Conservation (phyloP, 345 rosid genomes). For the Reutealis trisperma region DNA sequence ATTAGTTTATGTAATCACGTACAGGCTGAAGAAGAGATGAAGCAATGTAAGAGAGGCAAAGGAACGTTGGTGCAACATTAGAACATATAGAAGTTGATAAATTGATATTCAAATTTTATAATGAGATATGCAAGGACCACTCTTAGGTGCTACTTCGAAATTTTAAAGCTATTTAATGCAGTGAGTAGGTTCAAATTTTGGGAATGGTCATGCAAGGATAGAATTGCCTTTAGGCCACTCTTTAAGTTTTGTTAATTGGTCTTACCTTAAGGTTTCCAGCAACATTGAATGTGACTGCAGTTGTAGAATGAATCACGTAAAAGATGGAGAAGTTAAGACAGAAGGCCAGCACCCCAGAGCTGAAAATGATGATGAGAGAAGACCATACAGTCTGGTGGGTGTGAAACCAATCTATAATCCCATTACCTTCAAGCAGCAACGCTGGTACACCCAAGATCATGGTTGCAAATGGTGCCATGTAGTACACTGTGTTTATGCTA, state of each 20-base stretch:
- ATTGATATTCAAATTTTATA: too few relatives aligned
- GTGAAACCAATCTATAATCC: slow-evolving; percentile 73
- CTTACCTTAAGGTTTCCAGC: slow-evolving; percentile 99
- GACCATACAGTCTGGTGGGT: slow-evolving; percentile 54
- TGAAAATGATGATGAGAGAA: slow-evolving; percentile 74
- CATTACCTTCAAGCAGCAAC: slow-evolving; percentile 81
- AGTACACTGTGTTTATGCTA: slow-evolving; percentile 97
- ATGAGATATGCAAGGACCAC: neutral
- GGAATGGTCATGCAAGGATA: neutral
- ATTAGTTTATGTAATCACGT: neutral
- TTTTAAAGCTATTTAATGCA: neutral
- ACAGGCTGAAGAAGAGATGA: neutral
- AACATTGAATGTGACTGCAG: slow-evolving; percentile 97
- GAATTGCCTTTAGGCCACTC: slow-evolving; percentile 8
- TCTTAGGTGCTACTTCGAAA: neutral
- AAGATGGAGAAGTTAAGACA: slow-evolving; percentile 98
- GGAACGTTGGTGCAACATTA: neutral
- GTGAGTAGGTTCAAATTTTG: neutral
- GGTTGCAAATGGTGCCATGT: slow-evolving; percentile 99
- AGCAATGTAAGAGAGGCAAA: neutral
- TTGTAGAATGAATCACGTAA: slow-evolving; percentile 97
- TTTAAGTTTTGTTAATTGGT: neutral
- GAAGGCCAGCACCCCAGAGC: slow-evolving; percentile 92
- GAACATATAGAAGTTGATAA: neutral
- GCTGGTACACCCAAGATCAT: slow-evolving; percentile 93